Percentiles rank a stretch among this genome's conserved stretches.
Conservation (phyloP, 768 basidiomycete species). For the Termitomyces sp. region DNA sequence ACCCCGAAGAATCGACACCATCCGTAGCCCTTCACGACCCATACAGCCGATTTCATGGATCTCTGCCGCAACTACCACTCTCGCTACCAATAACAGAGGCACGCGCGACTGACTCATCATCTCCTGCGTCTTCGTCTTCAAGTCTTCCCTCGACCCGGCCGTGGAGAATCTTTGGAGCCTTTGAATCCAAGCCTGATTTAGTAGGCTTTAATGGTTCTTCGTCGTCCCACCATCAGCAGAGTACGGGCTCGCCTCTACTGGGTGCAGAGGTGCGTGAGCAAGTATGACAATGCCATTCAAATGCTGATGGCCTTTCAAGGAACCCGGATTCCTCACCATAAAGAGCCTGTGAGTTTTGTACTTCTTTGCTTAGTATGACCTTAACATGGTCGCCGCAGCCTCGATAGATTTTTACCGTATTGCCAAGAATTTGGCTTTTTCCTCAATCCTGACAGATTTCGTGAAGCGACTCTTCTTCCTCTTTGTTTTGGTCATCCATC, state of each 20-base stretch:
- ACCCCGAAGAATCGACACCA: slow-evolving; percentile 42
- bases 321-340: slow-evolving; percentile 32
- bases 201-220: slow-evolving; percentile 41
- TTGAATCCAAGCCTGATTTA: slow-evolving; percentile 33
- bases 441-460: slow-evolving; percentile 46
- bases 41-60: slow-evolving; percentile 31
- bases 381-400: slow-evolving; percentile 27
- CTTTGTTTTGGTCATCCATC: slow-evolving; percentile 43
- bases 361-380: neutral
- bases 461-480: slow-evolving; percentile 40
- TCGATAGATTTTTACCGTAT: slow-evolving; percentile 56
- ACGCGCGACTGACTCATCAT: slow-evolving; percentile 23
- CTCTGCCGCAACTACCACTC: slow-evolving; percentile 28
- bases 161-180: slow-evolving; percentile 31
- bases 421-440: slow-evolving; percentile 63
- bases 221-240: slow-evolving; percentile 30
- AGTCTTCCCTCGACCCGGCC: slow-evolving; percentile 45
- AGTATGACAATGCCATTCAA: neutral
- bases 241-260: slow-evolving; percentile 31
- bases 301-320: slow-evolving; percentile 22
- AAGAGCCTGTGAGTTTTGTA: slow-evolving; percentile 29
- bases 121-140: slow-evolving; percentile 37
- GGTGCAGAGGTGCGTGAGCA: slow-evolving; percentile 31
- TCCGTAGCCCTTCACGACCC: slow-evolving; percentile 49
- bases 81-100: slow-evolving; percentile 27